Evolutionary conservation across 352 stramenopile genomes (phyloP), one percentile per base, ranked within the genome.

Genomic region (Achlya hypogyna): DNA sequence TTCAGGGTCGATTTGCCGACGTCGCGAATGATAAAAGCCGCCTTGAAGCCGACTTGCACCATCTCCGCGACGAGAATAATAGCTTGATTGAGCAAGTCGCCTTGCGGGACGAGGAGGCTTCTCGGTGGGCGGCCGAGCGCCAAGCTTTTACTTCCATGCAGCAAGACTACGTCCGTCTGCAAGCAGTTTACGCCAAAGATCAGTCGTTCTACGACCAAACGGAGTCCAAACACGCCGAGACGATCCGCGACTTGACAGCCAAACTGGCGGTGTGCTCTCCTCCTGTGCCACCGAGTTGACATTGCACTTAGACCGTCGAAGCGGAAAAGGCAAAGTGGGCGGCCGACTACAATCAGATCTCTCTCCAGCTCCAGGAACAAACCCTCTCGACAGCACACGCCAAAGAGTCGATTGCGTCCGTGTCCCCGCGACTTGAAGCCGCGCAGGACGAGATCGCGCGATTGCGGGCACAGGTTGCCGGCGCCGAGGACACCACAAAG

Each of bases 361-460:
- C 78, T 75, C 52, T 82, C 18, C 74, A 84, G 68, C 70, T 77
- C 27, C 73, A 79, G 31, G 78, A 78, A 38, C 74, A 86, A 45
- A 72, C 73, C 10, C 73, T 77, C 27, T 71, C 31, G 32, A 20
- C 35, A 3, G 25, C 22, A 22, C 54, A 63, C 12, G 34, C 34
- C 22, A 49, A 86, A 29, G 78, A 88, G 10, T 75, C 88, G 40
- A 75, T 75, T 29, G 65, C 62, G 0, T 77, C 88, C 62, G 72
- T 90, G 35, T 75, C 78, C 27, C 78, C 89, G 14, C 69, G 86
- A 35, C 62, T 91, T 27, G 65, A 71, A 8, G 70, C 84, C 1
- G 74, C 78, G 0, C 75, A 89, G 25, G 53, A 62, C 5, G 87
- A 88, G 65, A 70, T 38, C 18, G 69, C 73, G 0, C 78, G 87